These are phyloP conservation scores for Platismatia glauca DNA, from an alignment of 495 filamentous ascomycete species.

Conservation along the genomic window DNA sequence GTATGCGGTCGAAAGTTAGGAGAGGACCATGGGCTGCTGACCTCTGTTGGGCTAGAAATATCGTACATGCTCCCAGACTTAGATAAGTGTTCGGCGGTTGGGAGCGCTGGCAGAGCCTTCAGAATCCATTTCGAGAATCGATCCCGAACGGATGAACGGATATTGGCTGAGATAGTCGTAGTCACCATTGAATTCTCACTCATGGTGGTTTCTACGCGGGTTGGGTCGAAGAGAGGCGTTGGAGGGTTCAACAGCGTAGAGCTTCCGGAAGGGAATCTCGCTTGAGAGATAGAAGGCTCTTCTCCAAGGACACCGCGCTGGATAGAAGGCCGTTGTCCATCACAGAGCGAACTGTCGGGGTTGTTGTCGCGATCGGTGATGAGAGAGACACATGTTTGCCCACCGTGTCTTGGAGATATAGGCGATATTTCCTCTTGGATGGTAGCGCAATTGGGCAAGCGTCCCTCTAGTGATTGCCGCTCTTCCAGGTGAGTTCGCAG, in stretches of 20 bases:
- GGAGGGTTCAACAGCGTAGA: slow-evolving; percentile 17
- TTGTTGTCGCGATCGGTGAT: slow-evolving; percentile 10
- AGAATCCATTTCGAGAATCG: slow-evolving; percentile 15
- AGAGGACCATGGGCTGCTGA: not conserved
- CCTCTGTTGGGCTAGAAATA: slow-evolving; percentile 1
- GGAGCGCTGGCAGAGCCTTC: slow-evolving; percentile 1
- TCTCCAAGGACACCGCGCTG: not conserved
- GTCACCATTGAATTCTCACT: not conserved
- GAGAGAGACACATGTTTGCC: slow-evolving; percentile 1
- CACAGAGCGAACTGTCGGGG: too few relatives aligned
- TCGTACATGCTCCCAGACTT: not conserved
- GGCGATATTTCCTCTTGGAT: slow-evolving; percentile 23
- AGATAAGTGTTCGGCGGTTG: not conserved
- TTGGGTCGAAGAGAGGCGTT: slow-evolving; percentile 6
- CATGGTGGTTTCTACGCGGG: not conserved
- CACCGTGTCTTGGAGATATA: slow-evolving; percentile 3
- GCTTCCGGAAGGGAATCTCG: slow-evolving; percentile 17
- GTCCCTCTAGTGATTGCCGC: slow-evolving; percentile 19
- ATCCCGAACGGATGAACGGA: slow-evolving; percentile 6
- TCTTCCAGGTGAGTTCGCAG: slow-evolving; percentile 25
- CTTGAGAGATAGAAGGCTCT: not conserved
- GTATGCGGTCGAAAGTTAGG: not conserved
- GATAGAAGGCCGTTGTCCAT: not conserved
- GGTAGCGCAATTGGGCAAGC: slow-evolving; percentile 17
- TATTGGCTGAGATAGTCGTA: not conserved